A percentile compares a stretch with the other conserved stretches of the same genome.
Conservation (phyloP, 257 asterid genomes). For the Ballota nigra region DNA sequence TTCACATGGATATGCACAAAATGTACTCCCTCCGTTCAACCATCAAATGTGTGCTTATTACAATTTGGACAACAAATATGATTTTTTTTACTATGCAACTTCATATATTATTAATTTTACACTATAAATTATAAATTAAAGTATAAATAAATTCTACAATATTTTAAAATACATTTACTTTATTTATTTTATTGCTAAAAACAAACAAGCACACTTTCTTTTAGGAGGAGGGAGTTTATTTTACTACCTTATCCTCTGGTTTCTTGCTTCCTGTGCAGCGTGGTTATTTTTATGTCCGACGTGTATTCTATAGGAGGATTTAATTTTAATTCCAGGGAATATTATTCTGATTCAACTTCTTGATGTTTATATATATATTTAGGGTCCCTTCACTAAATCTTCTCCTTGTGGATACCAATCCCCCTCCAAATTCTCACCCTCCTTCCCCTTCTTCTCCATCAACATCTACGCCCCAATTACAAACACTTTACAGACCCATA, state of each 20-base stretch:
- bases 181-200: too few relatives aligned
- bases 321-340: slow-evolving; percentile 34
- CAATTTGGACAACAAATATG: too few relatives aligned
- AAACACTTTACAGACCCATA: slow-evolving; percentile 20
- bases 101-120: too few relatives aligned
- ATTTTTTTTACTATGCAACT: too few relatives aligned
- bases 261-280: neutral
- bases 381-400: slow-evolving; percentile 36
- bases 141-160: too few relatives aligned
- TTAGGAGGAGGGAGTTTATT: too few relatives aligned
- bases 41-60: too few relatives aligned
- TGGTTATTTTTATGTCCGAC: slow-evolving; percentile 13
- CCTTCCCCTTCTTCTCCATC: slow-evolving; percentile 13
- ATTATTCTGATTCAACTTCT: slow-evolving; percentile 12
- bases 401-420: slow-evolving; percentile 50
- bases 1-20: too few relatives aligned
- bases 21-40: too few relatives aligned
- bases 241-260: slow-evolving; percentile 15
- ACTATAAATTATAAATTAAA: too few relatives aligned
- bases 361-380: neutral
- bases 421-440: slow-evolving; percentile 36
- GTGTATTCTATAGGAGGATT: slow-evolving; percentile 24
- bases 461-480: slow-evolving; percentile 3
- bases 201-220: too few relatives aligned
- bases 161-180: too few relatives aligned